These are phyloP conservation scores for Gamsiella multidivaricata DNA, from an alignment of 192 early-diverging fungal genomes.

Conservation along the genomic window DNA sequence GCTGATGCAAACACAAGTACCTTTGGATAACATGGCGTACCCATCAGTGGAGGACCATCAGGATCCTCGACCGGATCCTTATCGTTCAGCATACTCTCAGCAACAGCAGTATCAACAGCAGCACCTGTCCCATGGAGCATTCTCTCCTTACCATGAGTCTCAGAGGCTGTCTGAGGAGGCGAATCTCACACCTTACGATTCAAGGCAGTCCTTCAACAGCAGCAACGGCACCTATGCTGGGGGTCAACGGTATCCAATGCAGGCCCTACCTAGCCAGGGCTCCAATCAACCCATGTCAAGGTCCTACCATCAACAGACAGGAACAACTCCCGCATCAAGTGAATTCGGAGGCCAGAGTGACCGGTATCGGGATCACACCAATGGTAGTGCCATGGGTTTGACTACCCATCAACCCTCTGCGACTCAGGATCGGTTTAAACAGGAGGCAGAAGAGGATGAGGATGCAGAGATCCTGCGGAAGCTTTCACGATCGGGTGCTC, in stretches of 20 bases:
- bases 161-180: constrained; percentile 13
- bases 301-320: constrained; percentile 2
- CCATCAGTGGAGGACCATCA: constrained; percentile 1
- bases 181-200: background rate
- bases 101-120: constrained; percentile 33
- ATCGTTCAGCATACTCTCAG: constrained; percentile 37
- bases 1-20: background rate
- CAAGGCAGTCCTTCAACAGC: constrained; percentile 27
- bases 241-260: constrained; percentile 22
- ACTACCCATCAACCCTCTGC: background rate
- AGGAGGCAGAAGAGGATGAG: constrained; percentile 24
- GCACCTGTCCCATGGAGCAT: constrained; percentile 2
- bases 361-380: background rate
- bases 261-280: background rate
- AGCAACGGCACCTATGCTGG: background rate
- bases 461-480: constrained; percentile 21
- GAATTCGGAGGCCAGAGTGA: background rate
- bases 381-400: background rate
- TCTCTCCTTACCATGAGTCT: constrained; percentile 23
- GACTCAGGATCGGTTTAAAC: constrained; percentile 2
- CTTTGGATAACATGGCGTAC: background rate
- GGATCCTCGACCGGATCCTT: constrained; percentile 20
- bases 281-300: constrained; percentile 16
- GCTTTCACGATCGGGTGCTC: constrained; percentile 1
- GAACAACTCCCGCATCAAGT: background rate